Evolutionary conservation across 768 basidiomycete species (phyloP), one percentile per base, ranked within the genome.

Genomic region (Dioszegia aurantiaca): DNA sequence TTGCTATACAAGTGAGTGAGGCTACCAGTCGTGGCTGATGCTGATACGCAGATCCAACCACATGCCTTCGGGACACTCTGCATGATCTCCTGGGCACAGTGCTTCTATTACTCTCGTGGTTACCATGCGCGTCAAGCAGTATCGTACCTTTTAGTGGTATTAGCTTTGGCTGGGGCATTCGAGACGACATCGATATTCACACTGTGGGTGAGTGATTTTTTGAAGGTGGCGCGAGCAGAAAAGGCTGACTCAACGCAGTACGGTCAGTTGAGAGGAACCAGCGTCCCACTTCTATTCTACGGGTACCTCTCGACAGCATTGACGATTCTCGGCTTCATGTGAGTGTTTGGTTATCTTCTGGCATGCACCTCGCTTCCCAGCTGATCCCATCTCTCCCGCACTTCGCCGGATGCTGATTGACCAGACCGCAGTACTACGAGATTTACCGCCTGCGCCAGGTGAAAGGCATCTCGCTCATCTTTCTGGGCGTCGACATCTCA

Each of bases 361-460:
- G n/a, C n/a, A n/a, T n/a, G n/a, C n/a, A n/a, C n/a, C n/a, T n/a
- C n/a, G n/a, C n/a, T n/a, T n/a, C n/a, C n/a, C n/a, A n/a, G n/a
- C n/a, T n/a, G n/a, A n/a, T n/a, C n/a, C n/a, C n/a, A n/a, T n/a
- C n/a, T n/a, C n/a, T n/a, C n/a, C n/a, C n/a, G n/a, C n/a, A n/a
- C n/a, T n/a, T n/a, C n/a, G n/a, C n/a, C n/a, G n/a, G n/a, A n/a
- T n/a, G n/a, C n/a, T n/a, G n/a, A n/a, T n/a, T n/a, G n/a, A n/a
- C 79, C 37, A 63, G 61, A 0, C 83, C 88, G 0, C 88, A 89
- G 70, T 89, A 85, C 65, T 83, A 81, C 72, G 87, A 89, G 68
- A 88, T 89, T 37, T 85, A 81, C 74, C 82, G 82, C 58, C 79
- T 80, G 64, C 79, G 79, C 59, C 67, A 72, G 46, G 71, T 72